These are phyloP conservation scores for Apocynum venetum DNA, from an alignment of 257 asterid species.

Conservation along the genomic window DNA sequence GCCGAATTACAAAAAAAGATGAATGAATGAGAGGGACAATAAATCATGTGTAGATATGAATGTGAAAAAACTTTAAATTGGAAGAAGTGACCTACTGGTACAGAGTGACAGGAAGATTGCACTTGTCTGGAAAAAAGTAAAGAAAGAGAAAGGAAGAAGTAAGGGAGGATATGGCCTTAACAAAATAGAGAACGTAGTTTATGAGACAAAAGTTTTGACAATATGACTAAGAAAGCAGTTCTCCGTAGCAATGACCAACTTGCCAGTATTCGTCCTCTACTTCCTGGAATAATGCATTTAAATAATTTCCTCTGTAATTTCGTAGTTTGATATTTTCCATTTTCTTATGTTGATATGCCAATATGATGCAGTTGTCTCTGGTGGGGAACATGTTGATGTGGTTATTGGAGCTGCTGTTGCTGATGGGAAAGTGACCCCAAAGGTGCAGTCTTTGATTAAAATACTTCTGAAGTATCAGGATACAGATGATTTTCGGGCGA, in stretches of 20 bases:
- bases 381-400: constrained; percentile 97
- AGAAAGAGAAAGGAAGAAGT: neutral
- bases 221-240: neutral
- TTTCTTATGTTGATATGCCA: constrained; percentile 24
- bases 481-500: constrained; percentile 94
- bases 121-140: neutral
- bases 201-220: neutral
- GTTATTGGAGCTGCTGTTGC: constrained; percentile 99
- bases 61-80: neutral
- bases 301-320: neutral
- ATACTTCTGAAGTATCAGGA: constrained; percentile 84
- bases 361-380: constrained; percentile 70
- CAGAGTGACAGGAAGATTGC: neutral
- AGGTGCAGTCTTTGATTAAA: constrained; percentile 92
- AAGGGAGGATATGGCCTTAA: neutral
- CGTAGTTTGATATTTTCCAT: constrained; percentile 12
- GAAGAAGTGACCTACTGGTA: neutral
- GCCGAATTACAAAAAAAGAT: neutral
- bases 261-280: neutral
- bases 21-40: neutral
- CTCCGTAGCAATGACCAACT: neutral
- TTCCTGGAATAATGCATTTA: neutral
- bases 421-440: constrained; percentile 99
- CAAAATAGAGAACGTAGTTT: neutral
- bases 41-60: neutral